phyloP scores from a whole-genome alignment of 2,329 filamentous ascomycete species.

The Cyclaneusma minus region DNA sequence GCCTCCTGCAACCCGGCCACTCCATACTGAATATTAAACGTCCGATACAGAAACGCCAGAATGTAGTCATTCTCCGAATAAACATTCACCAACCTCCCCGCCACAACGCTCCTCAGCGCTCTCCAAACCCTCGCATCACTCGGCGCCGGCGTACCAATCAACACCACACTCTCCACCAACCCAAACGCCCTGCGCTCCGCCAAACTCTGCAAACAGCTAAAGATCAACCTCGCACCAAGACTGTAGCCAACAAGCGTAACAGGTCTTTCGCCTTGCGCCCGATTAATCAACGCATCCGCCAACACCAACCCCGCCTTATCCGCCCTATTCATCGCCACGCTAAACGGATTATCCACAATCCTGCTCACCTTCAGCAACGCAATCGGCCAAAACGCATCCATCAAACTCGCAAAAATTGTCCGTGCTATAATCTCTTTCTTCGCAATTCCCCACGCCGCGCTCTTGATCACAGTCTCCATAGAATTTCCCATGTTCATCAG shows the following conservation, averaged over 20 bases:
- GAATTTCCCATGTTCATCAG: slow-evolving; percentile 64
- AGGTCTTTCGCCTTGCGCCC: slow-evolving; percentile 65
- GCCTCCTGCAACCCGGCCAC: slow-evolving; percentile 72
- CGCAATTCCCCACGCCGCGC: slow-evolving; percentile 64
- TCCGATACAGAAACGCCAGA: slow-evolving; percentile 74
- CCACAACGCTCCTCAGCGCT: slow-evolving; percentile 60
- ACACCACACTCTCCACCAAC: slow-evolving; percentile 64
- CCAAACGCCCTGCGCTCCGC: slow-evolving; percentile 71
- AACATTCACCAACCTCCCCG: slow-evolving; percentile 73
- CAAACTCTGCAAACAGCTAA: slow-evolving; percentile 61
- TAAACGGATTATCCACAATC: slow-evolving; percentile 70
- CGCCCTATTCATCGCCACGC: slow-evolving; percentile 57
- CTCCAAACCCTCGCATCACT: slow-evolving; percentile 61
- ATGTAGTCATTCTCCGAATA: slow-evolving; percentile 81
- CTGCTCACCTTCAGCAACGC: slow-evolving; percentile 49
- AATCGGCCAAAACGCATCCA: slow-evolving; percentile 56
- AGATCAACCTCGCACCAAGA: slow-evolving; percentile 68
- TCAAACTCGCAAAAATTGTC: slow-evolving; percentile 48
- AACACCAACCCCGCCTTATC: slow-evolving; percentile 70
- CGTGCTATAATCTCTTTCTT: slow-evolving; percentile 48
- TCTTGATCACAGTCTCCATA: slow-evolving; percentile 63
- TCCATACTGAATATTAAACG: slow-evolving; percentile 67
- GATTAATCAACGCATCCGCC: slow-evolving; percentile 69
- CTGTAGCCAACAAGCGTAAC: slow-evolving; percentile 74
- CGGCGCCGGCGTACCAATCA: slow-evolving; percentile 70